A percentile compares a stretch with the other conserved stretches of the same genome.
Evolutionary conservation across 78 protist genomes (phyloP).

Genomic region (Guillardia theta): DNA sequence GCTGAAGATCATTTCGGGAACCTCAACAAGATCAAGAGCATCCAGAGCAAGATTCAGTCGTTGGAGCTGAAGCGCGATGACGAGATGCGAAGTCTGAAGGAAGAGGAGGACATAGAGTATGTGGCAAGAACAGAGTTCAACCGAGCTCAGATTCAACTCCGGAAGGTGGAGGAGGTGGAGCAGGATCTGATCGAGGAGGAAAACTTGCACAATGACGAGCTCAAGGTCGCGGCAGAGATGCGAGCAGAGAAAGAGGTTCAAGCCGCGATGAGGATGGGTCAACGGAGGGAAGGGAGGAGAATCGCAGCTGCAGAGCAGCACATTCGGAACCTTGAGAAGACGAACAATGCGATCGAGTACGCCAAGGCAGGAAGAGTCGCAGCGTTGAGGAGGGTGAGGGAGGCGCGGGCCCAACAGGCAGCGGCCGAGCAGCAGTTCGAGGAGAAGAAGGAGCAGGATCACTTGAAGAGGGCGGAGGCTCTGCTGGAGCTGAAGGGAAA

Average conservation of each 20-base stretch:
- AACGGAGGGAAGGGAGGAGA: neutral
- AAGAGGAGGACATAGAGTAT: neutral
- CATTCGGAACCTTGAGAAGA: neutral
- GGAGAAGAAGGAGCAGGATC: neutral
- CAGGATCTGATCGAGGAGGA: neutral
- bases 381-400: neutral
- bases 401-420: neutral
- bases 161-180: neutral
- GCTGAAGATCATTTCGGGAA: neutral
- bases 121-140: neutral
- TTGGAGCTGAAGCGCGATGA: neutral
- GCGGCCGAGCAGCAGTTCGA: neutral
- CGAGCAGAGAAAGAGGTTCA: neutral
- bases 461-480: neutral
- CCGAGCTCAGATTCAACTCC: neutral
- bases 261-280: neutral
- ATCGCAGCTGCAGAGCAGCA: neutral
- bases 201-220: neutral
- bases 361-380: neutral
- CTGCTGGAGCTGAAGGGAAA: neutral
- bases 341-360: neutral
- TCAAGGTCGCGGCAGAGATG: neutral
- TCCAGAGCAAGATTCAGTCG: neutral
- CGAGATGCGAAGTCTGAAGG: neutral
- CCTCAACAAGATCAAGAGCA: neutral